Evolutionary conservation across 1,139 yeast species (phyloP).

Genomic region (Magnusiomyces paraingens): DNA sequence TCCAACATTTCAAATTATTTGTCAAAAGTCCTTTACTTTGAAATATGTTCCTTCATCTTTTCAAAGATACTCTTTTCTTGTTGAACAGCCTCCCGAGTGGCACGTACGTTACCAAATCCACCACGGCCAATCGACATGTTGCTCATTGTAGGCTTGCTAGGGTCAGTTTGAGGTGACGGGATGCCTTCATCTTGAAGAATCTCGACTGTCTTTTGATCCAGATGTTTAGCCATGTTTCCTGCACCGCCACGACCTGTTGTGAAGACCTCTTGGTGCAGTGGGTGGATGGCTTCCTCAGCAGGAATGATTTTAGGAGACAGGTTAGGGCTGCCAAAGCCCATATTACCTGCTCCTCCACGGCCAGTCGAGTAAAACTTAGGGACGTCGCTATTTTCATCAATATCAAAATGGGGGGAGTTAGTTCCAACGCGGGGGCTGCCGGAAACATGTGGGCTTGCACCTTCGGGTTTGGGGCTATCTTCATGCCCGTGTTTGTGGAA

Average conservation of each 20-base stretch:
- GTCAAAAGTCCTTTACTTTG: too few species aligned
- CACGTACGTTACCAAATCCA: conserved; percentile 35
- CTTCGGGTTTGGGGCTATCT: too few species aligned
- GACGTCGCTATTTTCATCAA: not conserved
- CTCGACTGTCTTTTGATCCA: conserved; percentile 34
- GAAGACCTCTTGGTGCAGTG: conserved; percentile 55
- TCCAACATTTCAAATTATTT: too few species aligned
- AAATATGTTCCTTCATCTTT: conserved; percentile 14
- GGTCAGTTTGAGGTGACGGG: conserved; percentile 17
- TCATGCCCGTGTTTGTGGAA: not conserved
- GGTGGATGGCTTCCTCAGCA: conserved; percentile 39
- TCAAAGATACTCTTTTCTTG: conserved; percentile 17
- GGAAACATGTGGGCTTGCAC: too few species aligned
- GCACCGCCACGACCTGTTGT: conserved; percentile 80
- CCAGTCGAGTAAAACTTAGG: conserved; percentile 49
- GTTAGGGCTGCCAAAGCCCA: conserved; percentile 44
- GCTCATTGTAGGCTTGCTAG: conserved; percentile 23
- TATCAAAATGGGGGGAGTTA: too few species aligned
- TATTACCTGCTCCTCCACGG: conserved; percentile 77
- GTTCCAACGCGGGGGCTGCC: too few species aligned
- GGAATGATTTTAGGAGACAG: conserved; percentile 37
- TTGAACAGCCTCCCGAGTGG: conserved; percentile 22
- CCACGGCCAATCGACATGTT: conserved; percentile 35
- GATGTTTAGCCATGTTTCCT: conserved; percentile 57
- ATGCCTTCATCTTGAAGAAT: conserved; percentile 66